Base-by-base conservation (phyloP, 2,329 filamentous ascomycete genomes). In the Dryadomyces quercus-mongolicae region DNA sequence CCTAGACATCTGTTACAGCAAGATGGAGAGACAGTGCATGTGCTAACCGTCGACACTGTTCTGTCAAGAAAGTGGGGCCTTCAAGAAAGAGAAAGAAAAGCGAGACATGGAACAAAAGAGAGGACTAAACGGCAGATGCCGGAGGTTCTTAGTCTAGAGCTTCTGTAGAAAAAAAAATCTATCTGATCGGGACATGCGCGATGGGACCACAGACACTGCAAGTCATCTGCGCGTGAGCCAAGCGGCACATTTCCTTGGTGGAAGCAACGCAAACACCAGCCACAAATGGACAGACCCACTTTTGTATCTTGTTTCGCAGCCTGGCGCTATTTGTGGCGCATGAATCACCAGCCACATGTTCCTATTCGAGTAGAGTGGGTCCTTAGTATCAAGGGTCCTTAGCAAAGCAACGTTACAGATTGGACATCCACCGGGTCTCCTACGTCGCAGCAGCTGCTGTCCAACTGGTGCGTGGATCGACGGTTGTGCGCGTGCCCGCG, bases 381-480 rank as follows among this genome's bases (percentile, higher is more conserved):
- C 43, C 12, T 12, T 40, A 5, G n/a, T 45, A 9, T 10, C 18
- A 4, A 40, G 36, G 36, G 44, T 20, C 20, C 21, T 25, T 25
- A n/a, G 25, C 10, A 55, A 58, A 50, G 57, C 57, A 58, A 58
- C 57, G 57, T 58, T 58, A 58, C 57, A 58, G 53, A 16, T 9
- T 16, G 3, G 36, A 16, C 36, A 40, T 16, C 36, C 36, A 36
- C 22, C 31, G 16, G 2, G 18, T 40, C 49, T 51, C 49, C 49
- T 51, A 51, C 49, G 49, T 51, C 49, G 49, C 49, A 51, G 38
- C 38, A 18, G 22, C 36, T n/a, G 36, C 15, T 12, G 36, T 40
- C 10, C 36, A 12, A 16, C 15, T 40, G 3, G 36, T 16, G 36
- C 36, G 10, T 31, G 25, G 25, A 31, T 31, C 25, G 25, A 31